Conservation (phyloP, 1,284 basidiomycete genomes). For the Tilletia walkeri region DNA sequence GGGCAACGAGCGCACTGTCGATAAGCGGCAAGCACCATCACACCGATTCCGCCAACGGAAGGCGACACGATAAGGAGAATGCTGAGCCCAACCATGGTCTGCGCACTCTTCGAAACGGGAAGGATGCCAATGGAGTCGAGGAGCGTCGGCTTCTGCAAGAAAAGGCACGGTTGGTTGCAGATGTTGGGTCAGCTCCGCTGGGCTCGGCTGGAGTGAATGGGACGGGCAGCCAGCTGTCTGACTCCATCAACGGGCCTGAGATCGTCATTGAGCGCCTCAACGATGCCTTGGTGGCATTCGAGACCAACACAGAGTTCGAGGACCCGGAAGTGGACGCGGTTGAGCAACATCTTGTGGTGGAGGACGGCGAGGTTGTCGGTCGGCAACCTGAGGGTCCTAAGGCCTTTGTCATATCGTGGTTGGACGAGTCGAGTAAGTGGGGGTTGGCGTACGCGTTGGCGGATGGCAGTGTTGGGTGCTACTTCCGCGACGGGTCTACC, state of each 20-base stretch:
- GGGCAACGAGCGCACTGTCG: conserved; percentile 20
- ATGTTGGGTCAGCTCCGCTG: not conserved
- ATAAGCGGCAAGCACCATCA: conserved; percentile 20
- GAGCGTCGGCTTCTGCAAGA: conserved; percentile 31
- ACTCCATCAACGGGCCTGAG: conserved; percentile 26
- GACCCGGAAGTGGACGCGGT: conserved; percentile 61
- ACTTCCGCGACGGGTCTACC: conserved; percentile 92
- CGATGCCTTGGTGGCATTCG: conserved; percentile 68
- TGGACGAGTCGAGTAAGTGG: conserved; percentile 97
- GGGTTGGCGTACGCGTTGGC: conserved; percentile 96
- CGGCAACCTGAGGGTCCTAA: conserved; percentile 65
- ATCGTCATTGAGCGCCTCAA: conserved; percentile 65
- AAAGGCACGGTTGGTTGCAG: conserved; percentile 36
- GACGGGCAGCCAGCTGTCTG: no score
- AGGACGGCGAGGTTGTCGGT: conserved; percentile 57
- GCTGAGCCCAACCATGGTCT: conserved; percentile 4
- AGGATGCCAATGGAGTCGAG: conserved; percentile 18
- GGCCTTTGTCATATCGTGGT: conserved; percentile 94
- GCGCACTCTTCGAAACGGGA: conserved; percentile 16
- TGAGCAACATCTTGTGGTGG: conserved; percentile 19
- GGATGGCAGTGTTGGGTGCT: conserved; percentile 88
- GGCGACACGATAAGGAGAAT: conserved; percentile 45
- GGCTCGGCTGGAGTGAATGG: not conserved
- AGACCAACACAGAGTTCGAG: conserved; percentile 65
- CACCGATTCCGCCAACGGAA: not conserved